These are phyloP conservation scores for Zymoseptoria passerinii DNA, from an alignment of 2,329 filamentous ascomycete genomes.

Conservation along the genomic window DNA sequence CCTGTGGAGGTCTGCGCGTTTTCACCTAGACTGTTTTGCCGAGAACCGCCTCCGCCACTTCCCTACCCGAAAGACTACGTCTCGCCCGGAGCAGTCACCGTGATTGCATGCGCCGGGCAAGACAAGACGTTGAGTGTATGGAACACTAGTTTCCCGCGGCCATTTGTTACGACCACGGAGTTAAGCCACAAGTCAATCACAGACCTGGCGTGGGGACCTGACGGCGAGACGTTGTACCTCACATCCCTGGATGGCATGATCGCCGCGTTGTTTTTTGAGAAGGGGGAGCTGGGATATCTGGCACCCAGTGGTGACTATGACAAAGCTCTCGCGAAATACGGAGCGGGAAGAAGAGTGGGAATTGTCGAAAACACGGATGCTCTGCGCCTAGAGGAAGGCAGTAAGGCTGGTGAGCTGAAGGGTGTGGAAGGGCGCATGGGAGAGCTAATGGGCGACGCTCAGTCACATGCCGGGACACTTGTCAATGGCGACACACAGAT, in stretches of 20 bases:
- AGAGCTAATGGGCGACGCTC: conserved; percentile 89
- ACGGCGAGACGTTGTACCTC: conserved; percentile 77
- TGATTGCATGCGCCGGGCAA: conserved; percentile 92
- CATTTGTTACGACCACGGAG: conserved; percentile 83
- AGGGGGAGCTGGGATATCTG: conserved; percentile 82
- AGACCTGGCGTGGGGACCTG: conserved; percentile 87
- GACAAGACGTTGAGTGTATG: conserved; percentile 95
- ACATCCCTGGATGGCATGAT: conserved; percentile 87
- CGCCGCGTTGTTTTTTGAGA: conserved; percentile 70
- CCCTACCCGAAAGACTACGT: conserved; percentile 39
- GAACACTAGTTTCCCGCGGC: conserved; percentile 92
- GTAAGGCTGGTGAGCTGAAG: conserved; percentile 81
- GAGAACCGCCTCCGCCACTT: conserved; percentile 52
- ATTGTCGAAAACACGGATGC: conserved; percentile 90
- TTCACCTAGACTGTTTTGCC: conserved; percentile 79
- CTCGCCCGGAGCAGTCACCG: conserved; percentile 61
- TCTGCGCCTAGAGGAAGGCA: conserved; percentile 71
- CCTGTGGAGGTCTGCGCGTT: conserved; percentile 97
- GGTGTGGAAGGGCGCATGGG: conserved; percentile 94
- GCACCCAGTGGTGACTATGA: conserved; percentile 82
- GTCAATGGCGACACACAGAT: conserved; percentile 30
- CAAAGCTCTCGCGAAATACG: conserved; percentile 86
- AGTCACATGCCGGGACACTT: conserved; percentile 43
- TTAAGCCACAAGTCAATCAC: conserved; percentile 85
- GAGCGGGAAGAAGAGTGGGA: conserved; percentile 77